phyloP scores from a whole-genome alignment of 345 rosid species.

The Brassica rapa region DNA sequence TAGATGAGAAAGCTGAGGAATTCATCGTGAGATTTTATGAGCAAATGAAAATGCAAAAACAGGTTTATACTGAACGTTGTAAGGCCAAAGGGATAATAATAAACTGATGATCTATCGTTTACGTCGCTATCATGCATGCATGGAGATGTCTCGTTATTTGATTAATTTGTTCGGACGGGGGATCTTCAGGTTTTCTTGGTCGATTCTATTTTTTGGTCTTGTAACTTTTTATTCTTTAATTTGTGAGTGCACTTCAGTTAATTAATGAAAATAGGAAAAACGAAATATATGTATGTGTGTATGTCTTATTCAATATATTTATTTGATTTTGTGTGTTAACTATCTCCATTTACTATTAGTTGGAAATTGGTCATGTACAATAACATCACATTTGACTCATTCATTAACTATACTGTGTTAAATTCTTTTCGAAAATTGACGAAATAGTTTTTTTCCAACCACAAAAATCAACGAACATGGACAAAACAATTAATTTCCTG shows the following conservation, averaged over 20 bases:
- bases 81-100: slow-evolving; percentile 25
- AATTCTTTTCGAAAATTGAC: slow-evolving; percentile 1
- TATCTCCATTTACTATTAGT: background rate
- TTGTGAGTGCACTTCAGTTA: slow-evolving; percentile 16
- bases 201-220: slow-evolving; percentile 16
- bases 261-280: slow-evolving; percentile 26
- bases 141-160: slow-evolving; percentile 7
- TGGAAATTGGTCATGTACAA: background rate
- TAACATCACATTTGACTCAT: slow-evolving; percentile 23
- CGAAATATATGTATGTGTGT: background rate
- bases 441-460: background rate
- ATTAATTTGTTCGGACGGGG: background rate
- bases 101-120: background rate
- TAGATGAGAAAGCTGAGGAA: slow-evolving; percentile 72
- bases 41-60: slow-evolving; percentile 58
- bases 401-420: background rate
- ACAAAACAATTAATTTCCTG: background rate
- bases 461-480: slow-evolving; percentile 18
- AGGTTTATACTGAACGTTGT: slow-evolving; percentile 29
- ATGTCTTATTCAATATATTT: background rate
- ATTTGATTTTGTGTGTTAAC: background rate
- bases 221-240: slow-evolving; percentile 11
- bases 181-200: slow-evolving; percentile 21
- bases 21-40: slow-evolving; percentile 61
- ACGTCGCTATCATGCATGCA: slow-evolving; percentile 24